Base-by-base conservation (phyloP, 1,284 basidiomycete species). In the Prillingera fragicola region DNA sequence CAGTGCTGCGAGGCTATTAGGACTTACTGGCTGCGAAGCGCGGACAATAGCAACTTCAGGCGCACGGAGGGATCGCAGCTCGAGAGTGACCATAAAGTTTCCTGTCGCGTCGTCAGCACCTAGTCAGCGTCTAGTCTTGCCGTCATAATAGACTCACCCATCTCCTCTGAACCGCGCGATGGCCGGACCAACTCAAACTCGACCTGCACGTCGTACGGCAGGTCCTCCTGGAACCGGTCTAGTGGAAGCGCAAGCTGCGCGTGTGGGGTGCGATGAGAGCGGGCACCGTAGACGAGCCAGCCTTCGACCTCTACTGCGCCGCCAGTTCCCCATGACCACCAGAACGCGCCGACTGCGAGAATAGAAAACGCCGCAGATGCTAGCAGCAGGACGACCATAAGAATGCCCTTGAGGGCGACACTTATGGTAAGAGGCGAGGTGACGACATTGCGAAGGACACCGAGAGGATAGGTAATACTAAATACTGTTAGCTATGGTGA, bases 181-280 rank as follows among this genome's bases (percentile, higher is more conserved):
- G 70, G 69, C 22, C 69, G 53, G 10, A 72, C 66, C 8, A 72
- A 57, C 51, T 72, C 70, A 53, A 71, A 55, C 50, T 71, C 69
- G 13, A 72, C 60, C 41, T 69, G 62, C 5, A 72, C 62, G 45
- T 72, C 70, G 42, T 72, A 72, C 33, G 60, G 45, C 50, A 72
- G 48, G 45, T 70, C 70, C 40, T 69, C 63, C 35, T 63, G 56
- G 42, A 72, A 67, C 26, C 45, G 55, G 22, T 62, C 60, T 8
- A 54, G 18, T 1, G 59, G 44, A 6, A 72, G 50, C 0, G 51
- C 53, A 9, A 72, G 56, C 3, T 60, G 38, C 4, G 62, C 50
- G 51, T 72, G 68, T n/a, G 70, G 70, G 6, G 56, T 63, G 29
- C 63, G 54, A 40, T 62, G 56, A 17, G 27, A 32, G 19, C 48